These are phyloP conservation scores for Przewalskia tangutica DNA, from an alignment of 257 asterid species.

Conservation along the genomic window DNA sequence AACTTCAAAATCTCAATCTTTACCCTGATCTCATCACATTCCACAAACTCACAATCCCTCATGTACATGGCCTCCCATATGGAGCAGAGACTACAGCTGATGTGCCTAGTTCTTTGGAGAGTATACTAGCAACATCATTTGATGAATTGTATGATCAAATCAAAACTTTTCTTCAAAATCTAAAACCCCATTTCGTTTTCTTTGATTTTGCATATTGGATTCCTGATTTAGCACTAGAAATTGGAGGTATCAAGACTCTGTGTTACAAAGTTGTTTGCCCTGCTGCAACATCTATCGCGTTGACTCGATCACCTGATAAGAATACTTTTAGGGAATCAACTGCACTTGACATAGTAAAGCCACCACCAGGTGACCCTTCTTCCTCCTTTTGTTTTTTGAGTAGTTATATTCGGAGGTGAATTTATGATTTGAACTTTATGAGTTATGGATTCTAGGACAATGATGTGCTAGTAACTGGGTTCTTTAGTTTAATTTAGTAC, in stretches of 20 bases:
- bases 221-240: conserved; percentile 24
- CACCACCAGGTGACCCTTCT: conserved; percentile 8
- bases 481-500: no score
- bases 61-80: conserved; percentile 42
- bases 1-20: conserved; percentile 22
- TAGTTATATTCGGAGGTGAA: no score
- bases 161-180: conserved; percentile 10
- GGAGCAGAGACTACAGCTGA: conserved; percentile 44
- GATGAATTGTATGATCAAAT: conserved; percentile 30
- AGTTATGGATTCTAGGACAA: no score
- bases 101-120: background rate
- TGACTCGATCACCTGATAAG: background rate
- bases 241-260: conserved; percentile 30
- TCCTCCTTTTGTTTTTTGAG: background rate
- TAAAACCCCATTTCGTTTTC: conserved; percentile 35
- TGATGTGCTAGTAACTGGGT: no score
- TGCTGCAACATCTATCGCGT: conserved; percentile 6
- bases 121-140: conserved; percentile 29
- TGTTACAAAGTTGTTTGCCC: conserved; percentile 11
- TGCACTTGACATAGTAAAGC: background rate
- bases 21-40: conserved; percentile 29
- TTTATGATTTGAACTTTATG: no score
- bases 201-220: conserved; percentile 44
- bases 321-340: background rate
- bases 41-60: conserved; percentile 34